These are phyloP conservation scores for Sarocladium strictum DNA, from an alignment of 2,329 filamentous ascomycete genomes.

Conservation along the genomic window DNA sequence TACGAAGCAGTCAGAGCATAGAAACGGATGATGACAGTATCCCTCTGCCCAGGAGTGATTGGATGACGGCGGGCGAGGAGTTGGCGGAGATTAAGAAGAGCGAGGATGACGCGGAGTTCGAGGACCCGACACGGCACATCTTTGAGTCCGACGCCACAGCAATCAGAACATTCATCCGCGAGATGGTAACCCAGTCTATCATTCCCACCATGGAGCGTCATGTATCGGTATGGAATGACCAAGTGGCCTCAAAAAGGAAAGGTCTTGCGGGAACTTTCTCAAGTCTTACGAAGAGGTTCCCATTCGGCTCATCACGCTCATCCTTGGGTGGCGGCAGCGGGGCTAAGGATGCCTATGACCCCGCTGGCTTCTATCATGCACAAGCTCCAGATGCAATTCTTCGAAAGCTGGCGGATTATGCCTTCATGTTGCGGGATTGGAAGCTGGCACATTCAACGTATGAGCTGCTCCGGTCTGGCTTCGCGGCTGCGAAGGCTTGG, in stretches of 20 bases:
- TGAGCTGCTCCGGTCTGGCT: constrained; percentile 82
- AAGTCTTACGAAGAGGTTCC: constrained; percentile 86
- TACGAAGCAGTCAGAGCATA: constrained; percentile 79
- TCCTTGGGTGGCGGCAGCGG: constrained; percentile 47
- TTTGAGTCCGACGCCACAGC: constrained; percentile 90
- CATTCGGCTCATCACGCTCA: constrained; percentile 65
- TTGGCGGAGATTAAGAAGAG: constrained; percentile 64
- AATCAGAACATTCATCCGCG: constrained; percentile 82
- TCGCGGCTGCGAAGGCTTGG: constrained; percentile 94
- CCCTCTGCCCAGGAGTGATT: constrained; percentile 74
- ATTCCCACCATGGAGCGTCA: constrained; percentile 94
- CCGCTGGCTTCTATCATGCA: constrained; percentile 73
- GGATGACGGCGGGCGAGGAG: constrained; percentile 85
- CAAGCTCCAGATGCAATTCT: constrained; percentile 85
- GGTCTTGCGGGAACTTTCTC: constrained; percentile 92
- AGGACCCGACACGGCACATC: constrained; percentile 69
- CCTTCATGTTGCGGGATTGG: constrained; percentile 96
- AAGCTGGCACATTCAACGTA: constrained; percentile 89
- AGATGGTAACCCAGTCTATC: constrained; percentile 92
- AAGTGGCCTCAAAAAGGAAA: constrained; percentile 82
- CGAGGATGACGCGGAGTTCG: constrained; percentile 64
- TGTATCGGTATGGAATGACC: constrained; percentile 91
- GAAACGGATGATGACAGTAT: constrained; percentile 89
- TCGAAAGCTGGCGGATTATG: constrained; percentile 89
- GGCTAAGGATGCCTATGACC: constrained; percentile 68